Evolutionary conservation across 2,329 filamentous ascomycete genomes (phyloP), one percentile per base, ranked within the genome.

Genomic region (Botrytis sinoallii): DNA sequence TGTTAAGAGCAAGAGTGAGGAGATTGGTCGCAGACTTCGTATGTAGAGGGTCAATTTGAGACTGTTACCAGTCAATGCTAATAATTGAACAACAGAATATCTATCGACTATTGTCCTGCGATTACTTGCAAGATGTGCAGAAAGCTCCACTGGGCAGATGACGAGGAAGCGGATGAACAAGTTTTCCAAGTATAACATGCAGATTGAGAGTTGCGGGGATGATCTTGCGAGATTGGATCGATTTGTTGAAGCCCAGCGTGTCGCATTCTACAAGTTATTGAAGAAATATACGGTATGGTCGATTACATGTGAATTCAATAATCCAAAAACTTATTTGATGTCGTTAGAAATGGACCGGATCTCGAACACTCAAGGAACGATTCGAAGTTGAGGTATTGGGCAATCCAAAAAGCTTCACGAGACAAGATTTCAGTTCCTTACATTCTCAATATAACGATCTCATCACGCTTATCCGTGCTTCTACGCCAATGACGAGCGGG

Each of bases 271-370:
- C 72, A 97, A 97, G 83, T 91, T 97, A 55, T 84, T 95, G 48
- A 96, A 95, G 81, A 97, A 97, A 81, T 95, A 96, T 83, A 88
- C 86, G 85, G 88, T 89, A 83, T n/a, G 83, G 70, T 20, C 44
- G 38, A 25, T 42, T 29, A 29, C 32, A 18, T 48, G 25, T n/a
- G 14, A 63, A 29, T 16, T 63, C 67, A 59, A 44, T 4, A 69
- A 40, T 70, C 25, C n/a, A 44, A 60, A 22, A 40, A 59, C 52
- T 42, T 32, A 55, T 55, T 32, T 44, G 40, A 66, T 65, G 60
- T 70, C n/a, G 65, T 52, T 85, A 91, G 87, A 95, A 94, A 87
- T 96, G 93, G 93, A 95, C 93, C 4, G 90, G 90, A 59, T 94
- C 93, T 35, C 85, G 85, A 9, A 86, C 87, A 0, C 84, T 96